Base-by-base conservation (phyloP, 2,329 filamentous ascomycete genomes). In the Cladophialophora psammophila region DNA sequence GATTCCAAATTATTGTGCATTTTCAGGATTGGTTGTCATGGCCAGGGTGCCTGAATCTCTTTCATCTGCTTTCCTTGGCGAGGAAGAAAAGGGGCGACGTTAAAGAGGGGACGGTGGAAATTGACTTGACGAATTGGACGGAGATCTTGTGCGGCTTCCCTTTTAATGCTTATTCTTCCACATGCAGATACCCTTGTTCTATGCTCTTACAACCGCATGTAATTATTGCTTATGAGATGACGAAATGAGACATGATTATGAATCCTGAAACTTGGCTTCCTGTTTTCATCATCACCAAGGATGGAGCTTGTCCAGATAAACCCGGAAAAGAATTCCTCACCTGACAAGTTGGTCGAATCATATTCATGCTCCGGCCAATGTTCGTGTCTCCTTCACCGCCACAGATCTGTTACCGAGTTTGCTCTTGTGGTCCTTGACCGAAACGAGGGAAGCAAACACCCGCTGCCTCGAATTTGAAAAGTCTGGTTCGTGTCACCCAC, bases 161-260 rank as follows among this genome's bases (percentile, higher is more conserved):
- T 45, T 59, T 12, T 64, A 53, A 62, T 64, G 34, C 26, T 26
- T 40, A 52, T 26, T 45, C 54, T 52, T 53, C 40, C 38, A 31
- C 42, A 60, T 60, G 58, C 54, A 59, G 62, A 64, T 64, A 64
- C 62, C 62, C 55, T 64, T 42, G 35, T 59, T 61, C 34, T 52
- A 38, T 40, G 32, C 42, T 45, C 12, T 61, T 52, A 45, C 18
- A 34, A 57, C 31, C 18, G 26, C 35, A 61, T 61, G 32, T 53
- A 61, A 61, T 61, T 53, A 32, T 53, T 18, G 50, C 40, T 32
- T 48, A 66, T 40, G 53, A 66, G 36, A 68, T 60, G 66, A 68
- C 34, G 66, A 65, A 60, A 68, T 68, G 66, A 68, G 63, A 64
- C 53, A 64, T 67, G 65, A 64, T 64, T 42, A 67, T 67, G 65